Conservation (phyloP, 176 grass and related monocot genomes). For the Thinopyrum elongatum region DNA sequence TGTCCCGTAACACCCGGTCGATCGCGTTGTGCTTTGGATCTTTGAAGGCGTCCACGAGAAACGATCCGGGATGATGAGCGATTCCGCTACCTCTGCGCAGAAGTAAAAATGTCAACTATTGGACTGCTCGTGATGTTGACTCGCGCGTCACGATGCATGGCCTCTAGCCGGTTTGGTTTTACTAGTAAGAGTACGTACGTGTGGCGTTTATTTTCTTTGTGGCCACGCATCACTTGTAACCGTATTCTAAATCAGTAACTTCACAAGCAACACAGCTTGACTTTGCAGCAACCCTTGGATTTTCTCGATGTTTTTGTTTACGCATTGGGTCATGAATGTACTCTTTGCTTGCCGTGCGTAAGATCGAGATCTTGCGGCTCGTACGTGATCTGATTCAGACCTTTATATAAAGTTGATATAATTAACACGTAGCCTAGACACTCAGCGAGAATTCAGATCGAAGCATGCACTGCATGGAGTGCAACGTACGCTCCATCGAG, state of each 20-base stretch:
- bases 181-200: too few species aligned
- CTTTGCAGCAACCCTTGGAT: neutral
- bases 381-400: too few species aligned
- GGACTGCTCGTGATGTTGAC: neutral
- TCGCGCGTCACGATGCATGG: neutral
- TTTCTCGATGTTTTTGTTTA: neutral
- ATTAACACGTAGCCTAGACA: too few species aligned
- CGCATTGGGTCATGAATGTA: too few species aligned
- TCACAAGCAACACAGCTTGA: neutral
- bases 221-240: too few species aligned
- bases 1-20: neutral
- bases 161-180: neutral
- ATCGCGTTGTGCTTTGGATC: neutral
- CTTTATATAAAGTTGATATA: too few species aligned
- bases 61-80: neutral
- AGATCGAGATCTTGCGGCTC: too few species aligned
- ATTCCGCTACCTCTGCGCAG: neutral
- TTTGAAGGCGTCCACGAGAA: constrained; percentile 5
- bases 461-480: neutral
- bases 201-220: too few species aligned
- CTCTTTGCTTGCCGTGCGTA: too few species aligned
- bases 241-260: neutral
- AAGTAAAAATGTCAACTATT: neutral
- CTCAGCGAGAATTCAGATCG: neutral
- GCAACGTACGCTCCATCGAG: neutral